Evolutionary conservation across 1,139 yeast genomes (phyloP), one percentile per base, ranked within the genome.

Genomic region (Debaryomyces psychrophilus): DNA sequence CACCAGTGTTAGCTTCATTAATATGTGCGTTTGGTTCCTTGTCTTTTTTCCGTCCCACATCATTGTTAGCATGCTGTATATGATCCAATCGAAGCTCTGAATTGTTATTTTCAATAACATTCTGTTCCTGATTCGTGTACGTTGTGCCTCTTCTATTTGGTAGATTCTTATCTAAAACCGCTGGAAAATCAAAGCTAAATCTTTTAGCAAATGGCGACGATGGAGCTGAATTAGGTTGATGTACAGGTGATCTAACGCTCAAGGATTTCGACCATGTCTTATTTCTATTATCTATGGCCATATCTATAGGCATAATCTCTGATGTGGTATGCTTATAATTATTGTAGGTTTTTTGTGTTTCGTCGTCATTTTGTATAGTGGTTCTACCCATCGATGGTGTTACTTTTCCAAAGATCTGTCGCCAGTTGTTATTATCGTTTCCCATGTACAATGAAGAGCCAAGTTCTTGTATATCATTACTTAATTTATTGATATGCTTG

Each of bases 401-500:
- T 11, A 8, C n/a, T n/a, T 33, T 33, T 5, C n/a, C 22, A 4
- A 8, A 9, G 3, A 4, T 8, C 9, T 18, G 7, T 18, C 4
- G 36, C 15, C 14, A 9, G 6, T 4, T 29, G 8, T 8, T 8
- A 29, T 29, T 15, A 15, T 18, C 20, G 5, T 31, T 18, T 14
- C 35, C 35, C 12, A 12, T 18, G 5, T 33, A 22, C 3, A 38
- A 18, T 5, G 41, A 38, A 4, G 33, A 29, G 11, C 33, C 28
- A 18, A 49, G 48, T 29, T 58, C 64, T 39, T 63, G 65, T 31
- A 64, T 60, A 33, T 63, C 67, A 43, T 62, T 64, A 18, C 62
- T 58, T 31, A 64, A 49, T 41, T 56, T 57, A 26, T 54, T 50
- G 28, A 63, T 53, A 44, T 62, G 64, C 45, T 59, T 63, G 29